Evolutionary conservation across 2,329 filamentous ascomycete species (phyloP), one percentile per base, ranked within the genome.

Genomic region (Thermoascus crustaceus): DNA sequence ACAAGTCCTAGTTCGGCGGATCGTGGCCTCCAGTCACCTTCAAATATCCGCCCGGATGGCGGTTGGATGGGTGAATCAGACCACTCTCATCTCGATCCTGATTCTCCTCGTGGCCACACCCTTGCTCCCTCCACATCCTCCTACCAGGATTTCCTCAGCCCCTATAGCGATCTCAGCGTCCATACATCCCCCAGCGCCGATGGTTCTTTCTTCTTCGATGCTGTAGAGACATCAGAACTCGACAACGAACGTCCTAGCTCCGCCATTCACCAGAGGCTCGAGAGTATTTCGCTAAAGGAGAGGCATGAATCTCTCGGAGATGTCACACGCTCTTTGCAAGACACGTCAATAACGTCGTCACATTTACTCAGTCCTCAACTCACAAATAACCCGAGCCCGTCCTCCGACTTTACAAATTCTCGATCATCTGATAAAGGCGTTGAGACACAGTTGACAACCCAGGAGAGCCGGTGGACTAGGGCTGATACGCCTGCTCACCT

Each of bases 291-390:
- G 41, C 34, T 42, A 36, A 32, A 35, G 18, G 30, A 26, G 34
- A 14, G 20, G 24, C 34, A 29, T 22, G 17, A 30, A 32, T 37
- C 35, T 16, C 20, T 30, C 13, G 24, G 41, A n/a, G 38, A 19
- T 30, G 42, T 36, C 13, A 38, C 41, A 19, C 19, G 37, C 19
- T 39, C 48, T 11, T 40, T 49, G 1, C 41, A 44, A 4, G 4
- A 9, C 2, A 42, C 41, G 20, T 42, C 42, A 5, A 40, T 46
- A 18, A 33, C 45, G 31, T 32, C 42, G 3, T 51, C 55, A 17
- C 57, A 58, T 31, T 54, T 60, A 22, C 49, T 60, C 18, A 57
- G 52, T 10, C 53, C 57, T 13, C 52, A 53, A 20, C 50, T 49
- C 14, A 55, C 54, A 3, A 53, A 53, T 34, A 47, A 54, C 14